phyloP scores from a whole-genome alignment of 306 rosid species.

The Prunus dulcis region DNA sequence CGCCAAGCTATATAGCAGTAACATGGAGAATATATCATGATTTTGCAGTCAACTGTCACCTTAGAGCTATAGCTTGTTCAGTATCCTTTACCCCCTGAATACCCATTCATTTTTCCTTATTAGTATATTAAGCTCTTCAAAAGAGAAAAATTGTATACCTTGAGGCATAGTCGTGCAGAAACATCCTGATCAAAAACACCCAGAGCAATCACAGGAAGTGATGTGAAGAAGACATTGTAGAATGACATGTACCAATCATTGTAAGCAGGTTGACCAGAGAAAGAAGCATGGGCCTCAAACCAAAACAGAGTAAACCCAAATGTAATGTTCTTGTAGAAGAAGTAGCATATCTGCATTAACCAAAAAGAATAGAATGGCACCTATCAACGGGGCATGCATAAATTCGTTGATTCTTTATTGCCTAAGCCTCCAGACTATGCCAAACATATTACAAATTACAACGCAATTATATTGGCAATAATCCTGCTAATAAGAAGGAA shows the following conservation, averaged over 20 bases:
- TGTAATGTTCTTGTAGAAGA: conserved; percentile 87
- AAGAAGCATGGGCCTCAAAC: conserved; percentile 84
- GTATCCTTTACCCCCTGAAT: background rate
- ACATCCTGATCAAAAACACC: conserved; percentile 95
- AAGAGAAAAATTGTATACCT: conserved; percentile 44
- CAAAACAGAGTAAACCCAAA: conserved; percentile 90
- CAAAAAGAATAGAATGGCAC: conserved; percentile 15
- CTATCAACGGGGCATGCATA: conserved; percentile 7
- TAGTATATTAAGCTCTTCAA: background rate
- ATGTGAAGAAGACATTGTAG: conserved; percentile 92
- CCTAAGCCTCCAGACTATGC: conserved; percentile 8
- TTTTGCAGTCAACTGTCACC: background rate
- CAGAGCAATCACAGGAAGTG: conserved; percentile 83
- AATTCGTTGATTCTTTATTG: background rate
- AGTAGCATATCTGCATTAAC: conserved; percentile 83
- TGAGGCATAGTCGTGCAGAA: conserved; percentile 70
- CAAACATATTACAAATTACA: background rate
- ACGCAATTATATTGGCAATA: conserved; percentile 2
- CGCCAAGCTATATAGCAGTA: background rate
- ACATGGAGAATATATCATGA: background rate
- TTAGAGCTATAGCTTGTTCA: background rate
- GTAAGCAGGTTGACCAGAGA: conserved; percentile 79
- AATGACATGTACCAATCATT: conserved; percentile 94
- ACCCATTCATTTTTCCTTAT: background rate
- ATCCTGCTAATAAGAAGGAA: conserved; percentile 4